Evolutionary conservation across 2,329 filamentous ascomycete species (phyloP).

Genomic region (Trichophyton rubrum): DNA sequence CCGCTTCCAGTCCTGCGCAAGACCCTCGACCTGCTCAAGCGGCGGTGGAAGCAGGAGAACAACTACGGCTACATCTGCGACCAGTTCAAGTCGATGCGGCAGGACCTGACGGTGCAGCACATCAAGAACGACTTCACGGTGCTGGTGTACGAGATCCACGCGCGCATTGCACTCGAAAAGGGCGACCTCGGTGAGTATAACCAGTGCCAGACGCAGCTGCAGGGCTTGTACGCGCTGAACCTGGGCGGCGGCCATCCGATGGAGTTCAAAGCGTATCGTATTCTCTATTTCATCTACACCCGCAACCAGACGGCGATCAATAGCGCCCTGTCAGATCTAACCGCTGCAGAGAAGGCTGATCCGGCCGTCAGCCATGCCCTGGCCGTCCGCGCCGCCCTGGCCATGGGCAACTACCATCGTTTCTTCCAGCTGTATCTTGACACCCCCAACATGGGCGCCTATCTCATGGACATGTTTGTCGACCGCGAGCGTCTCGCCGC

Average conservation of each 20-base stretch:
- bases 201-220: conserved; percentile 97
- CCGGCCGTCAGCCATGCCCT: conserved; percentile 78
- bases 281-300: conserved; percentile 98
- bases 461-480: conserved; percentile 99
- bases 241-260: conserved; percentile 77
- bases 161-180: conserved; percentile 93
- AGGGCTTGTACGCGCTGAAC: conserved; percentile 75
- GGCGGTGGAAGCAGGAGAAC: conserved; percentile 84
- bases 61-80: conserved; percentile 98
- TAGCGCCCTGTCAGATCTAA: conserved; percentile 98
- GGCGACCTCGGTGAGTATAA: conserved; percentile 99
- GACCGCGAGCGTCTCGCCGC: conserved; percentile 83
- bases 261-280: conserved; percentile 98
- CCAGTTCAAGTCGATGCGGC: conserved; percentile 95
- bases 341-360: conserved; percentile 84
- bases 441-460: conserved; percentile 92
- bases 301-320: conserved; percentile 97
- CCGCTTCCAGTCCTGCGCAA: conserved; percentile 68
- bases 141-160: conserved; percentile 92
- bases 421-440: conserved; percentile 95
- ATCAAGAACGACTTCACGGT: conserved; percentile 96
- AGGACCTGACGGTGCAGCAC: conserved; percentile 95
- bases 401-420: conserved; percentile 89
- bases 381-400: conserved; percentile 78
- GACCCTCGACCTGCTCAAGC: conserved; percentile 77